Base-by-base conservation (phyloP, 2,329 filamentous ascomycete species). In the Diaporthe helianthi region DNA sequence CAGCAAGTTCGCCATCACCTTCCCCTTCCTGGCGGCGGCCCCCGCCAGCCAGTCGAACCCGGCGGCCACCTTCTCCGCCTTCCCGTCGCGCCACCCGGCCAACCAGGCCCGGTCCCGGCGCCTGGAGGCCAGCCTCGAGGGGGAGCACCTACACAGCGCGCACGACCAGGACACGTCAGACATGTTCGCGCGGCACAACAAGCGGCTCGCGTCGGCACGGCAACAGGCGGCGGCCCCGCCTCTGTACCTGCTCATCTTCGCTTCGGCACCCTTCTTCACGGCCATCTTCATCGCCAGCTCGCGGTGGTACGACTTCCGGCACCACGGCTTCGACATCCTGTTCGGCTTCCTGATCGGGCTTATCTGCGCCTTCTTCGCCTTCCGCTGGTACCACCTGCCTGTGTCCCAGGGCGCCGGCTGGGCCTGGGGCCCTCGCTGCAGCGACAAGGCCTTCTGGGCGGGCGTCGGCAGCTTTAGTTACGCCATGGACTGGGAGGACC, bases 301-400 rank as follows among this genome's bases (percentile, higher is more conserved):
- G 1, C 91, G 95, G 13, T 98, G 91, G 87, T 94, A 91, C 70
- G 91, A 98, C 79, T 97, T 91, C 81, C 89, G 93, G 47, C 95
- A 98, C 79, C 92, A 95, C 78, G 94, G 91, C n/a, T 95, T 97
- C 78, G 95, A 98, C 73, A 92, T 98, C 73, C 81, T 98, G 2
- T 93, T 92, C 72, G 95, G 95, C n/a, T 92, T 90, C 67, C 73
- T 92, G 15, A 91, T 98, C 71, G 95, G 95, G 10, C 85, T 90
- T 17, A 80, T 89, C 53, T 87, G 87, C 46, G 87, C 92, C 24
- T 90, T 90, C 77, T 89, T 95, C 74, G 87, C 90, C 3, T 97
- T 97, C 82, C 86, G 92, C 29, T 93, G 91, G 82, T 98, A 97
- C 77, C 93, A 98, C 77, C 82, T 96, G 12, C 93, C 94, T 0